These are phyloP conservation scores for Euphrasia arctica DNA, from an alignment of 305 asterid species.

Conservation along the genomic window DNA sequence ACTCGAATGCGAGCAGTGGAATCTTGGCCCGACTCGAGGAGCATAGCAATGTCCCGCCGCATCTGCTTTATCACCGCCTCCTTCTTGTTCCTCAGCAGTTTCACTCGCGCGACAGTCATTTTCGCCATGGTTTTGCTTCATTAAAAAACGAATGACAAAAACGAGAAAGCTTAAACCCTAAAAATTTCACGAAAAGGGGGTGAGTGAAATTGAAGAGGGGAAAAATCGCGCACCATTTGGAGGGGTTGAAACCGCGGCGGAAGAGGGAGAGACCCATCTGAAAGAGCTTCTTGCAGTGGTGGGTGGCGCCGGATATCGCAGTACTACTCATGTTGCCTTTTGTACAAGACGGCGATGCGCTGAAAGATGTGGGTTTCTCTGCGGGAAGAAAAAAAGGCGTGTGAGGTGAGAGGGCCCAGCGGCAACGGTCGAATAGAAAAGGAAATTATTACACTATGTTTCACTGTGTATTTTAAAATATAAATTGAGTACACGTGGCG, in stretches of 20 bases:
- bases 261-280: constrained; percentile 54
- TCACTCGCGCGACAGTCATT: constrained; percentile 94
- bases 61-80: constrained; percentile 90
- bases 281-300: constrained; percentile 65
- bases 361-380: neutral
- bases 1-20: constrained; percentile 94
- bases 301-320: constrained; percentile 37
- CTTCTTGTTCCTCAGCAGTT: constrained; percentile 92
- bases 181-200: neutral
- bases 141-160: neutral
- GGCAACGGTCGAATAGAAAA: constrained; percentile 37
- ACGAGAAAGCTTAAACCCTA: neutral
- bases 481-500: constrained; percentile 21
- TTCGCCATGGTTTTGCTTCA: constrained; percentile 91
- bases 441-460: neutral
- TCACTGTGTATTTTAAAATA: constrained; percentile 6
- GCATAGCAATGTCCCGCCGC: constrained; percentile 94
- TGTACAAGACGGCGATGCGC: neutral
- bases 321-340: constrained; percentile 23
- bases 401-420: neutral
- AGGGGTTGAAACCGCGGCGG: constrained; percentile 65
- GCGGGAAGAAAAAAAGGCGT: neutral
- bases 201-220: neutral
- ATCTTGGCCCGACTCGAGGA: constrained; percentile 83
- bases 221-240: constrained; percentile 60